These are phyloP conservation scores for Saccharomycopsis oosterbeekiorum DNA, from an alignment of 805 yeast species.

Conservation along the genomic window DNA sequence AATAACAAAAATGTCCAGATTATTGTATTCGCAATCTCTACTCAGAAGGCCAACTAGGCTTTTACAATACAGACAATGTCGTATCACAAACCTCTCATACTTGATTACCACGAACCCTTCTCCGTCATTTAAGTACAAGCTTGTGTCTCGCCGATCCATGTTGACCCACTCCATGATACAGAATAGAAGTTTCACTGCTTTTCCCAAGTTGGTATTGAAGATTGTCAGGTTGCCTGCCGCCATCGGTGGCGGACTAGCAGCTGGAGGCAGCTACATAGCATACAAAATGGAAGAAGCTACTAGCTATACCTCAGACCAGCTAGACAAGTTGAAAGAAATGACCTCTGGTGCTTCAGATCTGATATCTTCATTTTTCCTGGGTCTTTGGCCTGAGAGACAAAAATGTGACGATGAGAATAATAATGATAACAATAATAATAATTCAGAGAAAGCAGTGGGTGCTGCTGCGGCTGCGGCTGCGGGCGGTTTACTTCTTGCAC, in stretches of 20 bases:
- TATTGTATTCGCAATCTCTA: neutral
- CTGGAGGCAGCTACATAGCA: conserved; percentile 87
- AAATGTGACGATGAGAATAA: conserved; percentile 19
- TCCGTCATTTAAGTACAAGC: neutral
- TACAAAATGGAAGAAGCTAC: conserved; percentile 88
- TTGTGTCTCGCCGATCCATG: neutral
- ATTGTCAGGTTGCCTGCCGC: conserved; percentile 63
- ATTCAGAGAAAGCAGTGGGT: conserved; percentile 48
- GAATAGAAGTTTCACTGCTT: conserved; percentile 24
- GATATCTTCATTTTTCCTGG: conserved; percentile 21
- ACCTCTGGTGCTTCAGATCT: conserved; percentile 44
- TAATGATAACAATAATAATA: neutral
- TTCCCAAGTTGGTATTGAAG: conserved; percentile 47
- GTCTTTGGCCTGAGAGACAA: conserved; percentile 33
- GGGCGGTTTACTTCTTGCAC: conserved; percentile 19
- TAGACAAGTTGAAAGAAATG: conserved; percentile 52
- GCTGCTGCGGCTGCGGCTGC: conserved; percentile 36
- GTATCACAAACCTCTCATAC: neutral
- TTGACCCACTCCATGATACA: conserved; percentile 1
- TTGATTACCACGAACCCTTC: neutral
- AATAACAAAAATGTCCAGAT: neutral
- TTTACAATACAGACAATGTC: neutral
- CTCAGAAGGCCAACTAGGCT: neutral
- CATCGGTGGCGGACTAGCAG: conserved; percentile 85
- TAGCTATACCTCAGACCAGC: conserved; percentile 54